Evolutionary conservation across 495 filamentous ascomycete genomes (phyloP).

Genomic region (Neurospora sp.): DNA sequence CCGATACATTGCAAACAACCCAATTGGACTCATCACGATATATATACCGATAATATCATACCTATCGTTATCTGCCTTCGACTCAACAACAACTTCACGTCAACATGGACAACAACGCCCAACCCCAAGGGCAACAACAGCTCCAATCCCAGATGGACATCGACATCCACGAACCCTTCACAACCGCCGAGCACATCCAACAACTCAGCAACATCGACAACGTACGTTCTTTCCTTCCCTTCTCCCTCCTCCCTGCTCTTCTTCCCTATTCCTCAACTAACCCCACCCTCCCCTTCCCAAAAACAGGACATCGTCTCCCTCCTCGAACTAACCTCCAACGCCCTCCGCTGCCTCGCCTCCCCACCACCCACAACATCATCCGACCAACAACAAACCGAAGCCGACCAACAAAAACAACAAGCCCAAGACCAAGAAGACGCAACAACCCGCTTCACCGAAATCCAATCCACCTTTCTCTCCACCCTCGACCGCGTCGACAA

Average conservation of each 20-base stretch:
- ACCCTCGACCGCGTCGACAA: slow-evolving; percentile 61
- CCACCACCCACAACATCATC: slow-evolving; percentile 4
- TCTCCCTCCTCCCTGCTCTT: neutral
- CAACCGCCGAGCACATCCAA: slow-evolving; percentile 60
- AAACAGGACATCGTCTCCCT: slow-evolving; percentile 40
- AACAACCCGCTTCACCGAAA: slow-evolving; percentile 51
- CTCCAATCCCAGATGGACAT: neutral
- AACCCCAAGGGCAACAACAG: slow-evolving; percentile 1
- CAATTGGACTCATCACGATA: neutral
- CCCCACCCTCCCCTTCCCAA: neutral
- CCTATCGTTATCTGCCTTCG: neutral
- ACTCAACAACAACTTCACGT: neutral
- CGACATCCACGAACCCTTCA: slow-evolving; percentile 37
- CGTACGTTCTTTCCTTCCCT: slow-evolving; percentile 28
- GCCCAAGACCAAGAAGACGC: slow-evolving; percentile 29
- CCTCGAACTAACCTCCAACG: slow-evolving; percentile 56
- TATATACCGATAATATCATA: neutral
- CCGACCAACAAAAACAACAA: neutral
- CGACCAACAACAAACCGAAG: neutral
- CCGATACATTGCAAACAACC: neutral
- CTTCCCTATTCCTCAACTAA: neutral
- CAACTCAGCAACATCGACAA: slow-evolving; percentile 69
- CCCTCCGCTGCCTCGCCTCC: slow-evolving; percentile 59
- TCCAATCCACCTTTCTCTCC: slow-evolving; percentile 53
- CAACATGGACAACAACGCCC: slow-evolving; percentile 5